A percentile compares a stretch with the other conserved stretches of the same genome.
These are phyloP conservation scores for Quercus phellos DNA, from an alignment of 331 rosid genomes.

Conservation along the genomic window DNA sequence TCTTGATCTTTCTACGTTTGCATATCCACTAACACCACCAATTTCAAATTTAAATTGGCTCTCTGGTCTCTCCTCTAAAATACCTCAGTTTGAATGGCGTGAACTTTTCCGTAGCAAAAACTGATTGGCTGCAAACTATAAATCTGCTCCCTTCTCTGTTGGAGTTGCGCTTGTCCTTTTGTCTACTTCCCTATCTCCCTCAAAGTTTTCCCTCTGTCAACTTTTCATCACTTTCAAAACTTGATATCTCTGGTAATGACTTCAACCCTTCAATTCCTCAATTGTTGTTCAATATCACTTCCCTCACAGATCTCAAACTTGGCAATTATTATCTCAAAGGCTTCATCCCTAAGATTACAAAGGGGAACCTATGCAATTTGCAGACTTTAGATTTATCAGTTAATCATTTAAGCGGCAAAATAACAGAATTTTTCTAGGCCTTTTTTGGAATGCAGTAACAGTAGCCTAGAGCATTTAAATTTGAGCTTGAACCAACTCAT, in stretches of 20 bases:
- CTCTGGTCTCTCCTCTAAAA: too few species aligned
- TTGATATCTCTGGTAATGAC: slow-evolving; percentile 13
- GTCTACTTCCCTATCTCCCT: slow-evolving; percentile 15
- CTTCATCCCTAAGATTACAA: background rate
- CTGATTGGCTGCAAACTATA: too few species aligned
- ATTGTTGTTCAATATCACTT: slow-evolving; percentile 11
- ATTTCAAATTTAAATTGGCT: too few species aligned
- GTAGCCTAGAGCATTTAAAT: background rate
- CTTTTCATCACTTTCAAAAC: slow-evolving; percentile 19
- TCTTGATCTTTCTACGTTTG: too few species aligned
- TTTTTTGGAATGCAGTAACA: background rate
- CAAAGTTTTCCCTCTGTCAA: slow-evolving; percentile 16
- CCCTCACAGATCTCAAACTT: background rate
- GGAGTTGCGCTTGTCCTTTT: background rate
- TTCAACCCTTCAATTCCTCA: slow-evolving; percentile 9
- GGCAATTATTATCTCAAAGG: background rate
- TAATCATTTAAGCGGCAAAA: too few species aligned
- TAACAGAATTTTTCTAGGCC: background rate
- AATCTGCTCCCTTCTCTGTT: background rate
- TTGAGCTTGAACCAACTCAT: background rate
- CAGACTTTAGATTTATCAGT: background rate
- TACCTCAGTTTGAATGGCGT: too few species aligned
- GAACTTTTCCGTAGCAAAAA: too few species aligned
- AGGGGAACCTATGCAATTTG: slow-evolving; percentile 18
- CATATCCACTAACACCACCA: too few species aligned